phyloP scores from a whole-genome alignment of 768 basidiomycete species.

The Lactarius indigo region DNA sequence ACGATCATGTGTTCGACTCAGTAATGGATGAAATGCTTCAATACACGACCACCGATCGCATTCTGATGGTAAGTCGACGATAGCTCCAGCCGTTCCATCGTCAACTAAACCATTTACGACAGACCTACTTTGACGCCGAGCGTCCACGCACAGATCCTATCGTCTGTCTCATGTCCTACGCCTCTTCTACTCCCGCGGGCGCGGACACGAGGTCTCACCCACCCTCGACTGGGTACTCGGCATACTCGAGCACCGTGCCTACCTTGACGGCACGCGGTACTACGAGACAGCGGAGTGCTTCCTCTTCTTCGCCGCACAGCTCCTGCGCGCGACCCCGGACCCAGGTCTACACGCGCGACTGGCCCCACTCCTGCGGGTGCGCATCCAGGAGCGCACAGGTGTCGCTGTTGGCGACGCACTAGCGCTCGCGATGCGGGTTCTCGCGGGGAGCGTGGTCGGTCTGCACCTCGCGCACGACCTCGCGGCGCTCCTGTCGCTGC shows the following conservation, averaged over 20 bases:
- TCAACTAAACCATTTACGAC: constrained; percentile 9
- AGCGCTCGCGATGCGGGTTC: constrained; percentile 54
- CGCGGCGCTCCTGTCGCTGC: constrained; percentile 43
- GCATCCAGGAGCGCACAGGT: constrained; percentile 49
- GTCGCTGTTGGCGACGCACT: constrained; percentile 44
- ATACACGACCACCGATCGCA: constrained; percentile 48
- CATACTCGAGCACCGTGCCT: constrained; percentile 50
- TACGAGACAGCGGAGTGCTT: constrained; percentile 52
- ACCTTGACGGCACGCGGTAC: constrained; percentile 53
- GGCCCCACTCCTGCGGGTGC: constrained; percentile 41
- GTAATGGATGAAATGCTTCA: constrained; percentile 58
- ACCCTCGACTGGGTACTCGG: constrained; percentile 49
- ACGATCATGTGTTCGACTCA: constrained; percentile 35
- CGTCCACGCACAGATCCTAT: constrained; percentile 52
- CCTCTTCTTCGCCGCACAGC: constrained; percentile 48
- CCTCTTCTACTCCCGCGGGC: constrained; percentile 48
- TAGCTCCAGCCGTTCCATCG: neutral
- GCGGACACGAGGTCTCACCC: constrained; percentile 42
- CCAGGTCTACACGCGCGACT: constrained; percentile 36
- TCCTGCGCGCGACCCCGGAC: constrained; percentile 38
- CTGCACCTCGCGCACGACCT: constrained; percentile 45
- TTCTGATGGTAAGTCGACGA: constrained; percentile 31
- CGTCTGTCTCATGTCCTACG: constrained; percentile 47
- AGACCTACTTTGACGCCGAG: constrained; percentile 53
- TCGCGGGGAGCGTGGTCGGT: constrained; percentile 42